Base-by-base conservation (phyloP, 345 rosid species). In the Draba incana region DNA sequence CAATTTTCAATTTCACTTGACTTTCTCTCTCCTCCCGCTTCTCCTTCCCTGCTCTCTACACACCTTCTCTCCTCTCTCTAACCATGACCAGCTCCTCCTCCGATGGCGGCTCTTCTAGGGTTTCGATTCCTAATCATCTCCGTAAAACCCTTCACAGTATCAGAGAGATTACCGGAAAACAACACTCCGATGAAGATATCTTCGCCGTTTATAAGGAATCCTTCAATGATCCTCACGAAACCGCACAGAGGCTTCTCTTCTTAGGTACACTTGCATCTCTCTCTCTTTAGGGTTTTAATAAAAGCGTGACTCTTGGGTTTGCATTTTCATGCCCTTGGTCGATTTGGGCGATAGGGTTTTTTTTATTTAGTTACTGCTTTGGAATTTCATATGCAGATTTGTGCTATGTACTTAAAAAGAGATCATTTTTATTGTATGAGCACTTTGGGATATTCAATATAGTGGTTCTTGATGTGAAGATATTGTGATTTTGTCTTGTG, bases 111-210 rank as follows among this genome's bases (percentile, higher is more conserved):
- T 84, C 82, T 4, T 83, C 83, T 73, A 78, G 85, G 81, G 86
- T 78, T 75, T 65, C 79, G 84, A 85, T 89, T 79, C 87, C 89
- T 1, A 68, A 66, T 28, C 57, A 77, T 64, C 81, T 82, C 53
- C 82, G 89, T 57, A 69, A 77, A 69, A 87, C 82, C 10, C 74
- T 93, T 62, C 84, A 87, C 54, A 76, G 70, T 66, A 90, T 93
- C 49, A 81, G 87, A 47, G 98, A 93, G 78, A 82, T 82, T 31
- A 81, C 94, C 0, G 97, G 92, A 2, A 84, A 83, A 75, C 84
- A 84, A 42, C 96, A 90, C 85, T 82, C 86, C 58, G 98, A 93
- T 71, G 86, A 86, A 33, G 97, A 90, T 78, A 88, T 90, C 78
- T 84, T 79, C 50, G 68, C 88, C 30, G 84, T 82, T 58, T 95